Evolutionary conservation across 2,329 filamentous ascomycete genomes (phyloP).

Genomic region (Capronia epimyces): DNA sequence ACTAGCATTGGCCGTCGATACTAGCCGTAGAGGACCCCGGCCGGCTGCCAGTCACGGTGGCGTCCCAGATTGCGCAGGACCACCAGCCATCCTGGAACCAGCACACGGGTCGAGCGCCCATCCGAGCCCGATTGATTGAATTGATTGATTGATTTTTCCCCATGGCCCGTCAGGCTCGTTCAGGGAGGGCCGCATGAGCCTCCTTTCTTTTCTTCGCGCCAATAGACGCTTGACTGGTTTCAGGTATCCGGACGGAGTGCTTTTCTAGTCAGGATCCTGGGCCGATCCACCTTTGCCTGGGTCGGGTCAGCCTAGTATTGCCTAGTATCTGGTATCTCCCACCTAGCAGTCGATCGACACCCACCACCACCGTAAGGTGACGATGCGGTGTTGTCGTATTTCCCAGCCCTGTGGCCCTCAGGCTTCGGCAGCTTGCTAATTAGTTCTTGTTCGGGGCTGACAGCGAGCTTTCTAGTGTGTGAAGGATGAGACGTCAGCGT

Average conservation of each 20-base stretch:
- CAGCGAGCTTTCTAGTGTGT: too few relatives aligned
- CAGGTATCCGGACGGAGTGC: too few relatives aligned
- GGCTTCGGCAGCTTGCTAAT: background rate
- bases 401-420: background rate
- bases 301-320: background rate
- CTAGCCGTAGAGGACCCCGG: too few relatives aligned
- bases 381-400: constrained; percentile 1
- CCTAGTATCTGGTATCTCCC: too few relatives aligned
- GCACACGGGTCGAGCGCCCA: constrained; percentile 2
- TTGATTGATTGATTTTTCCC: background rate
- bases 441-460: too few relatives aligned
- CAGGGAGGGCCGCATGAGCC: constrained; percentile 18
- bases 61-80: constrained; percentile 12
- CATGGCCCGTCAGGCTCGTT: background rate
- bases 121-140: background rate
- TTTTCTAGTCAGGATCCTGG: constrained; percentile 11
- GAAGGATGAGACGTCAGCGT: too few relatives aligned
- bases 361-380: too few relatives aligned
- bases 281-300: constrained; percentile 10
- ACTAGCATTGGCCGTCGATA: too few relatives aligned
- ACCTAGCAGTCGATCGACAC: constrained; percentile 5
- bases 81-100: constrained; percentile 20
- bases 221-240: constrained; percentile 15
- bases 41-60: background rate
- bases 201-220: constrained; percentile 4